These are phyloP conservation scores for Fusarium sarcochroum DNA, from an alignment of 2,329 filamentous ascomycete genomes.

Conservation along the genomic window DNA sequence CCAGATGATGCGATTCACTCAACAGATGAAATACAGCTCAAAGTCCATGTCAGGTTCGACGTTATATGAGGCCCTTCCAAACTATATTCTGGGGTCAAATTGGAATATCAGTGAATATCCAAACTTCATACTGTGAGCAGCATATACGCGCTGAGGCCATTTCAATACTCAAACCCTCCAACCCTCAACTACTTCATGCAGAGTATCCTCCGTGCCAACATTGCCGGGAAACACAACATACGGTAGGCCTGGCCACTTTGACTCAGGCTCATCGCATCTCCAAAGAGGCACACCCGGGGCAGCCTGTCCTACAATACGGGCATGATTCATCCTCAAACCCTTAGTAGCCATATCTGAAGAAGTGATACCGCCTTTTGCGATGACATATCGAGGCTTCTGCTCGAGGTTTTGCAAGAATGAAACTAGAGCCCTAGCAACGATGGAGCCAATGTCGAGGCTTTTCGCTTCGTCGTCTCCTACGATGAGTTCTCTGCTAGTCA, in stretches of 20 bases:
- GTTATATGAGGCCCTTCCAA: no score
- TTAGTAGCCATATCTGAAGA: slow-evolving; percentile 71
- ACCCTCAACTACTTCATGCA: slow-evolving; percentile 32
- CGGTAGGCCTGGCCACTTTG: slow-evolving; percentile 64
- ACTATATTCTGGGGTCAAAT: no score
- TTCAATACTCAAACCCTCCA: slow-evolving; percentile 18
- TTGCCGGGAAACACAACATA: slow-evolving; percentile 54
- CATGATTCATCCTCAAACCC: slow-evolving; percentile 65
- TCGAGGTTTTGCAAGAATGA: slow-evolving; percentile 61
- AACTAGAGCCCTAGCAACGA: slow-evolving; percentile 66
- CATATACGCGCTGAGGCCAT: background rate
- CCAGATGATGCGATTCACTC: background rate
- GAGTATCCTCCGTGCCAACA: slow-evolving; percentile 35
- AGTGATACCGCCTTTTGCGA: slow-evolving; percentile 73
- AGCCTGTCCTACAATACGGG: slow-evolving; percentile 68
- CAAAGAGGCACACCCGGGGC: slow-evolving; percentile 70
- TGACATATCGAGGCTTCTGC: slow-evolving; percentile 66
- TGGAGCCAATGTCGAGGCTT: slow-evolving; percentile 66
- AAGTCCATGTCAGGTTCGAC: background rate
- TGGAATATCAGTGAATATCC: background rate
- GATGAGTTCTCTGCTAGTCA: slow-evolving; percentile 70
- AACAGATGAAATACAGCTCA: background rate
- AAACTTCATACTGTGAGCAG: background rate
- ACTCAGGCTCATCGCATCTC: slow-evolving; percentile 67
- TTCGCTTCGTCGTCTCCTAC: slow-evolving; percentile 60